Evolutionary conservation across 371 early-diverging fungal genomes (phyloP).

Genomic region (Lichtheimia hyalospora): DNA sequence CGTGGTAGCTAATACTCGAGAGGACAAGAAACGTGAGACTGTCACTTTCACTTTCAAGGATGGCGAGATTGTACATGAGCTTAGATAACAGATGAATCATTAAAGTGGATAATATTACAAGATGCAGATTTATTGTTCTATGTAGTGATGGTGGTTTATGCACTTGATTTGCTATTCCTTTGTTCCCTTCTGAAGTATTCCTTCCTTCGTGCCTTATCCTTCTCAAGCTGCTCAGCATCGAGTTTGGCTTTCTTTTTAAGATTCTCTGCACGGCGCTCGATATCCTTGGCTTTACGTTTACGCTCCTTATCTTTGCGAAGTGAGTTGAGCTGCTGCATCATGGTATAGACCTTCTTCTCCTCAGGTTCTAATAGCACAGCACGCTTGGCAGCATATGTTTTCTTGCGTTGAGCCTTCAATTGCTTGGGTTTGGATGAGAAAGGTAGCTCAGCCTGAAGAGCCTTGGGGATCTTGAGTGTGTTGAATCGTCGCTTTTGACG

Average conservation of each 20-base stretch:
- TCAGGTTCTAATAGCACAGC: constrained; percentile 91
- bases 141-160: constrained; percentile 1
- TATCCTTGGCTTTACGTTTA: constrained; percentile 71
- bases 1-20: too few relatives aligned
- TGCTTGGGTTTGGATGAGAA: constrained; percentile 91
- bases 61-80: too few relatives aligned
- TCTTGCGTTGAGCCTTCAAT: constrained; percentile 43
- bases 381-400: constrained; percentile 62
- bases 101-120: too few relatives aligned
- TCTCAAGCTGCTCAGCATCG: constrained; percentile 41
- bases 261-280: constrained; percentile 42
- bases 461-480: constrained; percentile 79
- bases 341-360: constrained; percentile 79
- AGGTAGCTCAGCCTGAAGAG: constrained; percentile 83
- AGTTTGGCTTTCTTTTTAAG: constrained; percentile 63
- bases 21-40: too few relatives aligned
- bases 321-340: constrained; percentile 88
- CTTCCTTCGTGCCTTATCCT: constrained; percentile 48
- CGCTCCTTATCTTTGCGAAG: constrained; percentile 80
- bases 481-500: constrained; percentile 86
- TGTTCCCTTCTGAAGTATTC: constrained; percentile 40
- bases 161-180: constrained; percentile 5
- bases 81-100: too few relatives aligned
- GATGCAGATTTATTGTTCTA: not conserved
- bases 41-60: too few relatives aligned